A percentile compares a stretch with the other conserved stretches of the same genome.
phyloP scores from a whole-genome alignment of 2,329 filamentous ascomycete genomes.

The Diaporthe amygdali region DNA sequence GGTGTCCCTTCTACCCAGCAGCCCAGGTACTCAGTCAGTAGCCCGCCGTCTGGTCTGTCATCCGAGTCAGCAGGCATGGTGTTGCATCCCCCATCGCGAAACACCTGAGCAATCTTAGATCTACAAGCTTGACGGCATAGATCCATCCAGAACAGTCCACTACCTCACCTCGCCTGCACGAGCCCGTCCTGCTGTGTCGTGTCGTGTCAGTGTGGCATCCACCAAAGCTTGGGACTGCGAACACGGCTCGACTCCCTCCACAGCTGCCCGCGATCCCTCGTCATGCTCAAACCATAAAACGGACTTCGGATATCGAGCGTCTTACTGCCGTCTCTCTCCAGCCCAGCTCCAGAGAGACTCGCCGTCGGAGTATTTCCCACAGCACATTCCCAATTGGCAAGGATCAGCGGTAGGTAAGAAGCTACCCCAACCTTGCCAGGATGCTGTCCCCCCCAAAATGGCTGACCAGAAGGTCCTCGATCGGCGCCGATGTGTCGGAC shows the following conservation, averaged over 20 bases:
- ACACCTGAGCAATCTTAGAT: conserved; percentile 7
- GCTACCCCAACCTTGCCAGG: conserved; percentile 4
- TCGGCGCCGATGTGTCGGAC: conserved; percentile 9
- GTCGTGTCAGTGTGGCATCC: neutral
- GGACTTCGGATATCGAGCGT: neutral
- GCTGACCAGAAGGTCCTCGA: neutral
- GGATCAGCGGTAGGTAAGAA: neutral
- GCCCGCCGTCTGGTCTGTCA: neutral
- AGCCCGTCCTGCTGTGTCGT: neutral
- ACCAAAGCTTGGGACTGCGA: neutral
- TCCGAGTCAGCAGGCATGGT: neutral
- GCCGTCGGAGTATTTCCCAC: neutral
- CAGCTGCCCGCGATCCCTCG: neutral
- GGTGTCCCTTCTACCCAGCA: neutral
- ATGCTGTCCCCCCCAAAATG: neutral
- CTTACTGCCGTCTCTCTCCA: neutral
- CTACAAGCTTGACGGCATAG: neutral
- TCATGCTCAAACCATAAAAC: conserved; percentile 1
- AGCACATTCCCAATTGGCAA: conserved; percentile 1
- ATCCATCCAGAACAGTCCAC: neutral
- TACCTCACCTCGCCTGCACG: neutral
- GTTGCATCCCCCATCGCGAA: conserved; percentile 4
- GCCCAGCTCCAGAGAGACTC: neutral
- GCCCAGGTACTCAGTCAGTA: neutral
- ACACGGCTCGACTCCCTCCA: neutral